phyloP scores from a whole-genome alignment of 208 protist genomes.

The Leishmania mexicana region DNA sequence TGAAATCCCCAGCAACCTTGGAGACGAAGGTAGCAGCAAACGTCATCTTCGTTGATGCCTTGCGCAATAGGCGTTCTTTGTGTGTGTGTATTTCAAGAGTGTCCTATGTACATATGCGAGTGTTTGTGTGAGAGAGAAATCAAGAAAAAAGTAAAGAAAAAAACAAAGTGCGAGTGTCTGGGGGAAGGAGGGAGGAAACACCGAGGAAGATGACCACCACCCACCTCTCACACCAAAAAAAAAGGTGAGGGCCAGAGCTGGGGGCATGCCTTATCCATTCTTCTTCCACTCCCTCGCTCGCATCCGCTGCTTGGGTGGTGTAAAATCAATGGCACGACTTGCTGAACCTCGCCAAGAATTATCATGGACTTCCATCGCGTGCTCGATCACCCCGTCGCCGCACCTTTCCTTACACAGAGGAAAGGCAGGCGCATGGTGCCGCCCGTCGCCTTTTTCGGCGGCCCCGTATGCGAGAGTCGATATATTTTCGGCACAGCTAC shows the following conservation, averaged over 20 bases:
- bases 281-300: not conserved
- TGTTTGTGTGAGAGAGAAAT: not conserved
- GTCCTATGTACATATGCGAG: not conserved
- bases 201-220: not conserved
- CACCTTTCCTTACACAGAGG: not conserved
- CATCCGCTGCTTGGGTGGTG: not conserved
- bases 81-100: not conserved
- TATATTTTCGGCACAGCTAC: not conserved
- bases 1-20: not conserved
- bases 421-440: not conserved
- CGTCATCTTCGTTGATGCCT: not conserved
- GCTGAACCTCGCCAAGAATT: not conserved
- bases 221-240: not conserved
- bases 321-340: not conserved
- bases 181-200: not conserved
- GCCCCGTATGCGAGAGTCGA: not conserved
- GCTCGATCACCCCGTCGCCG: too few relatives aligned
- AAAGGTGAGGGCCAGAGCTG: not conserved
- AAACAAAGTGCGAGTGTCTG: not conserved
- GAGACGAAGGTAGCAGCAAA: not conserved
- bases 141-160: not conserved
- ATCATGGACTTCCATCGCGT: not conserved
- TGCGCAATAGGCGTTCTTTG: not conserved
- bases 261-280: not conserved
- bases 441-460: not conserved